Base-by-base conservation (phyloP, 192 early-diverging fungal species). In the Diversispora epigaea region DNA sequence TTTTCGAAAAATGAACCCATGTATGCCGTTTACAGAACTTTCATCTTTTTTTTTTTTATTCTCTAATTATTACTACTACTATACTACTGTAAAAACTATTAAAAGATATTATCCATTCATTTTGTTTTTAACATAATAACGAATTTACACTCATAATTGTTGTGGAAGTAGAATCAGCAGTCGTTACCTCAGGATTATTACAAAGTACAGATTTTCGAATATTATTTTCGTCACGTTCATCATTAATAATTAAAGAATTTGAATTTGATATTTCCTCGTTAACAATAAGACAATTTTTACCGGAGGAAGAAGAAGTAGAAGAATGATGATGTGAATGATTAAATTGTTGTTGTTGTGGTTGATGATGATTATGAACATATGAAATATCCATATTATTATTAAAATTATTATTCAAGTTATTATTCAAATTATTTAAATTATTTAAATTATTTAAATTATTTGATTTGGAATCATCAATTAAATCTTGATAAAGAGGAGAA, bases 61-160 rank as follows among this genome's bases (percentile, higher is more conserved):
- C 25, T 32, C 25, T 2, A 32, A 32, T 32, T 32, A 32, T 2
- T 32, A 0, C 25, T 32, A 32, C 25, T 1, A 32, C 25, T 32
- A 32, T 32, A 32, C 25, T 32, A 32, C 2, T 32, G 25, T 2
- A 32, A 32, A 32, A 32, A 32, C 0, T 32, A 1, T 1, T 32
- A 32, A 32, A 32, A 32, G 25, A 32, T 32, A 32, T 32, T 32
- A 32, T 32, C 25, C 25, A 32, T 4, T 25, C n/a, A 52, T 4
- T 25, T 61, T 61, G 6, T 12, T 65, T 10, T 10, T 70, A 25
- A 54, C 68, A 70, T 50, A 70, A 55, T 70, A 70, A 70, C 7
- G 68, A 70, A 70, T 55, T 70, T 41, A 70, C 68, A 32, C 68
- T 70, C 68, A 70, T 55, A 7, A 49, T 46, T 55, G 68, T 56